Conservation (phyloP, 805 yeast genomes). For the Candida dajiaensis region DNA sequence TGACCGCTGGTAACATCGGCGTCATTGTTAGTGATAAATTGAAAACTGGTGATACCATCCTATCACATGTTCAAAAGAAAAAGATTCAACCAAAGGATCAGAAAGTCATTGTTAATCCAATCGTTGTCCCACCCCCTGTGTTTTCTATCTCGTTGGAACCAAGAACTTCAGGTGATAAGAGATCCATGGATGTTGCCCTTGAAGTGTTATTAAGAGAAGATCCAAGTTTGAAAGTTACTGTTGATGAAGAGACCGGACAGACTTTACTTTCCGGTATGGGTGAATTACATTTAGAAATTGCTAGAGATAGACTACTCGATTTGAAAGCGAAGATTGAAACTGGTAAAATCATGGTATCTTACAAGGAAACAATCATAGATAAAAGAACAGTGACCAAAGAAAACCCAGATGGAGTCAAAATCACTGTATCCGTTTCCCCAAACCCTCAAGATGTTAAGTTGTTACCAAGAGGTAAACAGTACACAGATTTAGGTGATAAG, state of each 20-base stretch:
- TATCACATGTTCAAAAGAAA: constrained; percentile 51
- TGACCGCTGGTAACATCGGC: constrained; percentile 83
- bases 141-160: constrained; percentile 86
- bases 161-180: constrained; percentile 69
- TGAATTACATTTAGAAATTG: constrained; percentile 88
- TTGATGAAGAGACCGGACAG: constrained; percentile 85
- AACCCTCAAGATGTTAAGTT: constrained; percentile 21
- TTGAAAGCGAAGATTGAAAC: constrained; percentile 76
- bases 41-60: constrained; percentile 86
- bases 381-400: constrained; percentile 12
- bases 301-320: constrained; percentile 72
- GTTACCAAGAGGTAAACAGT: constrained; percentile 22
- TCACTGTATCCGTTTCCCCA: constrained; percentile 28
- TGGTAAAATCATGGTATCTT: constrained; percentile 84
- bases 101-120: constrained; percentile 59
- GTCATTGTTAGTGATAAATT: constrained; percentile 58
- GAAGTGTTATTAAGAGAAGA: constrained; percentile 72
- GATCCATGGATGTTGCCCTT: constrained; percentile 68
- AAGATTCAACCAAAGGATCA: constrained; percentile 41
- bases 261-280: constrained; percentile 94
- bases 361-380: constrained; percentile 58
- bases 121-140: constrained; percentile 85
- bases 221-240: constrained; percentile 70
- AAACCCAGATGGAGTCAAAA: constrained; percentile 20
- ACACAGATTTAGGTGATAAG: constrained; percentile 28